Evolutionary conservation across 768 basidiomycete species (phyloP).

Genomic region (Podaxis sp.): DNA sequence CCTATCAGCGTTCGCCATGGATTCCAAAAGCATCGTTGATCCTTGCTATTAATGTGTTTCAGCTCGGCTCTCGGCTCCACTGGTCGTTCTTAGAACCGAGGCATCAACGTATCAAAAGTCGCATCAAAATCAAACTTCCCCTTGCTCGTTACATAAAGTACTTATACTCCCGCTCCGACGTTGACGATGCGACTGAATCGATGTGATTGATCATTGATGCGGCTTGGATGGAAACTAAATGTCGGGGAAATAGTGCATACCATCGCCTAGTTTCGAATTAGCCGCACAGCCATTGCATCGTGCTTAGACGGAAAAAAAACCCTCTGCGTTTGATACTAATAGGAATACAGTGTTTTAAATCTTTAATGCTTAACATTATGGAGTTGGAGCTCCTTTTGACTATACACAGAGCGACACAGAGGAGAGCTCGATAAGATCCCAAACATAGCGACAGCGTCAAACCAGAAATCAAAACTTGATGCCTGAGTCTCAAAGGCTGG

Average conservation of each 20-base stretch:
- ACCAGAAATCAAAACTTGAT: neutral
- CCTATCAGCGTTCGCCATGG: neutral
- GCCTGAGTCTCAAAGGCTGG: neutral
- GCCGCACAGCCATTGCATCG: neutral
- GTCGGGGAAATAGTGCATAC: neutral
- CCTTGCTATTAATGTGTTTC: neutral
- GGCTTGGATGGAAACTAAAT: neutral
- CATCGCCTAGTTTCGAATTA: neutral
- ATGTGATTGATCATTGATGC: neutral
- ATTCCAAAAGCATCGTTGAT: neutral
- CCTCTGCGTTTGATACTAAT: too few relatives aligned
- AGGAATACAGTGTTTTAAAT: too few relatives aligned
- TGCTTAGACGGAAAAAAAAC: neutral
- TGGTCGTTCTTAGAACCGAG: neutral
- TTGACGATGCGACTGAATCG: neutral
- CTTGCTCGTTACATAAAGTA: neutral
- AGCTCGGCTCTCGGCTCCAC: neutral
- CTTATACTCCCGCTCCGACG: neutral
- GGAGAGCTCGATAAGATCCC: neutral
- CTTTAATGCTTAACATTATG: neutral
- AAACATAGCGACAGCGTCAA: neutral
- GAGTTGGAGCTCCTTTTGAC: neutral
- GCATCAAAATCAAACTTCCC: neutral
- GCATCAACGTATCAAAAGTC: conserved; percentile 5
- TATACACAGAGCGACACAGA: neutral